Conservation (phyloP, 163 green algal species). For the Coccomyxa subellipsoidea region DNA sequence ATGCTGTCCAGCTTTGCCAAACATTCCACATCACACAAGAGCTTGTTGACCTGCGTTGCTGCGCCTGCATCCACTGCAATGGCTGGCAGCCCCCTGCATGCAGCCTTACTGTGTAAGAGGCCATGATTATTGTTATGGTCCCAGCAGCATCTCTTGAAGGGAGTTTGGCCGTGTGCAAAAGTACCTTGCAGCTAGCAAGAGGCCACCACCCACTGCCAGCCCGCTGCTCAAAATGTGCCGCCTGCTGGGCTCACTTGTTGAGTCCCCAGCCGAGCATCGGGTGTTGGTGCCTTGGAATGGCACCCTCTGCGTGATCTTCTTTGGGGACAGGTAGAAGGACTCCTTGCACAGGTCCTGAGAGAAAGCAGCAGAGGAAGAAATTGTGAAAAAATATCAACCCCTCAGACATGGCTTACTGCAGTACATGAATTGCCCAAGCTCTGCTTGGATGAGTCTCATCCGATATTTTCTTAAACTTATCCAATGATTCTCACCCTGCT, state of each 20-base stretch:
- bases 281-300: background rate
- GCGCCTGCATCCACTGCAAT: background rate
- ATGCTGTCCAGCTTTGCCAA: slow-evolving; percentile 34
- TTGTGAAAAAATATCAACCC: too few relatives aligned
- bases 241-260: background rate
- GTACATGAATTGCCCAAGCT: too few relatives aligned
- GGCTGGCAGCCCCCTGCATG: background rate
- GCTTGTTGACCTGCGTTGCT: slow-evolving; percentile 8
- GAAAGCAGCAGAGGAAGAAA: background rate
- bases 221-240: background rate
- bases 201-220: background rate
- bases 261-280: background rate
- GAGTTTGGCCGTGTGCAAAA: too few relatives aligned
- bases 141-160: too few relatives aligned
- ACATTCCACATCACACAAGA: slow-evolving; percentile 66
- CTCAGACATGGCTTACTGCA: too few relatives aligned
- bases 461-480: too few relatives aligned
- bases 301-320: background rate
- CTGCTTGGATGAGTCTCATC: too few relatives aligned
- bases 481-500: background rate
- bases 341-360: background rate
- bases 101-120: background rate
- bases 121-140: too few relatives aligned
- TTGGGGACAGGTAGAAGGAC: background rate
- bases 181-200: background rate